Base-by-base conservation (phyloP, 345 rosid species). In the Lepidium aucheri region DNA sequence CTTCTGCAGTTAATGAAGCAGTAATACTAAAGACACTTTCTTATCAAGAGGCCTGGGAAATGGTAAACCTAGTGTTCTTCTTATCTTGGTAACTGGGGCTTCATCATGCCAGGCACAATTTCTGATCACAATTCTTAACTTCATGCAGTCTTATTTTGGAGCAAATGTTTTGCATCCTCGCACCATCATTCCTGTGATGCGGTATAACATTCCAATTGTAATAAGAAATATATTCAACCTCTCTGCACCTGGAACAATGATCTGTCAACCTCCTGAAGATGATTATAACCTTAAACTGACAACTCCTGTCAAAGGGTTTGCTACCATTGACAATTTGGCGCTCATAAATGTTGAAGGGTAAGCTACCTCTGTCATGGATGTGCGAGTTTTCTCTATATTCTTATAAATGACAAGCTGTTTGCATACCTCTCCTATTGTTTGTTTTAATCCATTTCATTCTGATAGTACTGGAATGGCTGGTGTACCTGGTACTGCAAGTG, bases 11-110 rank as follows among this genome's bases (percentile, higher is more conserved):
- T 78, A 85, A 88, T 65, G 97, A 95, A 78, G 99, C 99, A 47
- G 95, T 95, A 52, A 87, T 91, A 64, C 71, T 95, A n/a, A 78
- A 73, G 76, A 85, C 80, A 33, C 79, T 95, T 65, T 89, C 97
- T 69, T 95, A 95, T 77, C 99, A 95, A 81, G 99, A 95, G 78
- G 99, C 99, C 32, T 95, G 96, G 99, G 99, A 95, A 86, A 91
- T 95, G 99, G 97, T 95, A 79, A 84, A 45, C 64, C 49, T 72
- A 33, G 67, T 10, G 26, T 47, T 68, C 63, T 71, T 78, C 38
- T 67, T 41, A 49, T 67, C 32, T 22, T 38, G 54, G 45, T 35
- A 68, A 51, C 35, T 46, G 43, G 43, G 76, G 26, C 34, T 51
- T 61, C 22, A 67, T 59, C 33, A 51, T 28, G 16, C 68, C 30